These are phyloP conservation scores for Nitzschia sp. DNA, from an alignment of 108 stramenopile species.

Conservation along the genomic window DNA sequence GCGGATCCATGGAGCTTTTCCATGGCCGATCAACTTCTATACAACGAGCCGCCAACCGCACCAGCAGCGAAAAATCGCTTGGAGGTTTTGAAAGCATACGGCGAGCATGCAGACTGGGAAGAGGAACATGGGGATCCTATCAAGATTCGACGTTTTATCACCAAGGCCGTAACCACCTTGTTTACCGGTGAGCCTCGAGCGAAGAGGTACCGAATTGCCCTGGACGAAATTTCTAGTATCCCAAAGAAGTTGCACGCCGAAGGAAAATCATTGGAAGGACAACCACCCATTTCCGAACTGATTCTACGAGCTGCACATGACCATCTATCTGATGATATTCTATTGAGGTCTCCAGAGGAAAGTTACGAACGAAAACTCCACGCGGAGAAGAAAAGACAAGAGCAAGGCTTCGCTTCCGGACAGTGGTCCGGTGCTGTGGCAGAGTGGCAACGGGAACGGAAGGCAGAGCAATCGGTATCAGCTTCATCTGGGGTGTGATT, in stretches of 20 bases:
- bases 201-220: conserved; percentile 79
- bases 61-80: conserved; percentile 47
- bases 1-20: conserved; percentile 89
- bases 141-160: conserved; percentile 68
- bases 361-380: conserved; percentile 61
- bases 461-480: conserved; percentile 22
- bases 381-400: conserved; percentile 37
- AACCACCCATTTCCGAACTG: conserved; percentile 75
- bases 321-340: conserved; percentile 71
- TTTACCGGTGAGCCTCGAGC: conserved; percentile 85
- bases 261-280: conserved; percentile 31
- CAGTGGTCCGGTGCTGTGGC: conserved; percentile 33
- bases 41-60: conserved; percentile 16
- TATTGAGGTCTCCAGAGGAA: conserved; percentile 71
- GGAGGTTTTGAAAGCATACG: conserved; percentile 72
- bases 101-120: conserved; percentile 80
- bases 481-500: too few relatives aligned
- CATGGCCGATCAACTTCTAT: conserved; percentile 75
- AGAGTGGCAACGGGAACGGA: conserved; percentile 55
- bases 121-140: conserved; percentile 54
- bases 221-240: conserved; percentile 72
- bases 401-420: background rate
- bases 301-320: conserved; percentile 68
- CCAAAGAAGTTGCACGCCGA: conserved; percentile 54
- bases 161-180: conserved; percentile 72